Base-by-base conservation (phyloP, 2,329 filamentous ascomycete species). In the Xylariaceae sp. region DNA sequence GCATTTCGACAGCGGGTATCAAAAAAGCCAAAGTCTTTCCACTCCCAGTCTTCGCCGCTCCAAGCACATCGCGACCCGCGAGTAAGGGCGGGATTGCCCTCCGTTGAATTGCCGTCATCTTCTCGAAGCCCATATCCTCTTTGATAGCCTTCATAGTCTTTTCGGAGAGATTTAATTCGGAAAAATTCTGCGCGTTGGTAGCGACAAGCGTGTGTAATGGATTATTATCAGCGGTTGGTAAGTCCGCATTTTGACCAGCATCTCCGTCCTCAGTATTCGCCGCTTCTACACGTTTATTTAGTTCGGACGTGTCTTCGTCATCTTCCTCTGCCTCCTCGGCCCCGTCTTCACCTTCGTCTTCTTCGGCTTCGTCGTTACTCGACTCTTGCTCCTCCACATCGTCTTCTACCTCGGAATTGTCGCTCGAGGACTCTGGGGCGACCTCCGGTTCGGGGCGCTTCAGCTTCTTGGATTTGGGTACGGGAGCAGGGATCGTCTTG, bases 1-100 rank as follows among this genome's bases (percentile, higher is more conserved):
- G 82, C 87, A 97, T 96, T 77, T 98, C 95, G 40, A 98, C 83
- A 1, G 93, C 93, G 18, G 95, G 95, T 55, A 98, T 93, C 59
- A 99, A 80, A 77, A 99, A 99, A 2, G 93, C 89, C 58, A 98
- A 77, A 0, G 95, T 99, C 80, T 99, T 99, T 71, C 95, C 95
- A 20, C 91, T 96, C 18, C 89, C 89, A 1, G 89, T 92, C 77
- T 98, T 98, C 48, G 95, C 95, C 29, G 93, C 93, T 67, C 95
- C 95, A 44, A 99, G 84, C 20, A 98, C 90, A 77, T 98, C 93
- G 71, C 89, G 88, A 61, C 95, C 95, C 42, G 93, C 91, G 57
- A 98, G 80, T 45, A 96, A 80, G 19, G 93, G 92, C 3, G 93
- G 93, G 53, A 98, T 96, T 12, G 89, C 89, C 70, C 89, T 84